Evolutionary conservation across 306 rosid species (phyloP), one percentile per base, ranked within the genome.

Genomic region (Trifolium repens): DNA sequence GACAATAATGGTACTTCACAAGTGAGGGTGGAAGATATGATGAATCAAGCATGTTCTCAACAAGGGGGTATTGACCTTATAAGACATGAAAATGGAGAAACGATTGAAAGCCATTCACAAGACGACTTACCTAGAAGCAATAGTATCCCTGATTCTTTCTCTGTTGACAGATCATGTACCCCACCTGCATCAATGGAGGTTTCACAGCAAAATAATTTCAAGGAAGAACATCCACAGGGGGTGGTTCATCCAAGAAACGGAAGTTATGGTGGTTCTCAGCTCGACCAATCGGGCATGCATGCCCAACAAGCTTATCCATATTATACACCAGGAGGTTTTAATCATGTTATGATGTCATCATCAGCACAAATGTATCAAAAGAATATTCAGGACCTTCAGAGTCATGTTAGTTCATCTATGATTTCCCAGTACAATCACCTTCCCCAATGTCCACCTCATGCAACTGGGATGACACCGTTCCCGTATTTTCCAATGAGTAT

Each of bases 81-180:
- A 73, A 75, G 69, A 60, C 87, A 46, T 47, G 92, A 81, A 84
- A 88, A 74, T 81, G 91, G 90, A 77, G 96, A 89, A 79, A 83
- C 74, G 3, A 77, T 78, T 79, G 92, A 88, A 84, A 87, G 84
- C 74, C 82, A 74, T 74, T 89, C 91, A 6, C 97, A 78, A 70
- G 91, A 89, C 57, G 91, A 88, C 69, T 69, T 92, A 22, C 99
- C 97, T 9, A 88, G 92, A 76, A 35, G 65, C 80, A 79, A 68
- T 54, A 81, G 94, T 57, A 26, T 89, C 27, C 96, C 87, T 0
- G 92, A 90, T 87, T 96, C 99, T 75, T 67, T 85, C 65, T 92
- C 99, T 64, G 10, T 96, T 64, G 98, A 96, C 78, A 90, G 94
- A 69, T 92, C 97, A 69, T 89, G 85, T 67, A 92, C 99, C 68